Evolutionary conservation across 78 protist species (phyloP), one percentile per base, ranked within the genome.

Genomic region (Pigoraptor vietnamica): DNA sequence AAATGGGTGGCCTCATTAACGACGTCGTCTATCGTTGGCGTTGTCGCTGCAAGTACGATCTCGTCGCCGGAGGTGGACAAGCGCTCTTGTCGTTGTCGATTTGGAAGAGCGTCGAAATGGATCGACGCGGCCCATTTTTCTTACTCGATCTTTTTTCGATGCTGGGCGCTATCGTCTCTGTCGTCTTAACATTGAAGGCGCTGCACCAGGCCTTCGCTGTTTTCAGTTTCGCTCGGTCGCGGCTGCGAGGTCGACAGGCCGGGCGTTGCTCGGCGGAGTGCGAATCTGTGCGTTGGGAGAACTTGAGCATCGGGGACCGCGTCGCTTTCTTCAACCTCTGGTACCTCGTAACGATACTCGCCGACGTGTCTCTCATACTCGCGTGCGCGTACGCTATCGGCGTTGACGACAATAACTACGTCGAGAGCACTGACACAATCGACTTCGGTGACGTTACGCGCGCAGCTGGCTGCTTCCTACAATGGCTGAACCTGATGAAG

Each of bases 261-360:
- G 67, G 67, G 6, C 67, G 67, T 21, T 48, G 67, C 67, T 48
- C 67, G 14, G 14, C 67, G 29, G 67, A 48, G 14, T 48, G 67
- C 67, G 67, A 48, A 14, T 48, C 67, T 6, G 67, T 48, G 67
- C 67, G 67, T 48, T 48, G 67, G 67, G 67, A 48, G 14, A 21
- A 6, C 14, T 29, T 89, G 39, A 24, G 24, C 36, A 10, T 48
- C 24, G 0, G n/a, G 10, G 91, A 89, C 84, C 21, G 32, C 10
- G 21, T 25, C 32, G 32, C 91, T 39, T 89, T 89, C 32, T 89
- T 89, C 86, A 89, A 89, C 36, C 40, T 67, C 32, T 89, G 91
- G 91, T n/a, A 89, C 40, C 32, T 89, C 48, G 34, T 29, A 35
- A 56, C 67, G 1, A 23, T 24, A 0, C 0, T 67, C 32, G 91